Conservation (phyloP, 805 yeast species). For the Candida xyloterini region DNA sequence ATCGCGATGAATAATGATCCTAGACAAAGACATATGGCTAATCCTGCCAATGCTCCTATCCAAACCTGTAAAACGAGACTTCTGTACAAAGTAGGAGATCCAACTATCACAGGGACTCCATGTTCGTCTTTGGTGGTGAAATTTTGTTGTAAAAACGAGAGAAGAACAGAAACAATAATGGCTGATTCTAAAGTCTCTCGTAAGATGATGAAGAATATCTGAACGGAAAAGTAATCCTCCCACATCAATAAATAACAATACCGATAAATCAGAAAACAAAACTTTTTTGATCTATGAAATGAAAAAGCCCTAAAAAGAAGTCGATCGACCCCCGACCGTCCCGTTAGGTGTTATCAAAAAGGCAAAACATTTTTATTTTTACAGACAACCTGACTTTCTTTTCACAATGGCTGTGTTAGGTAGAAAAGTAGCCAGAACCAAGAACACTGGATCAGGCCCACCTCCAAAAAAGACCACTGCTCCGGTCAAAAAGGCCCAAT, state of each 20-base stretch:
- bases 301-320: no score
- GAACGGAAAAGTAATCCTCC: conserved; percentile 62
- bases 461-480: conserved; percentile 52
- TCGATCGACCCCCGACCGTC: conserved; percentile 10
- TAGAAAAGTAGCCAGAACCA: conserved; percentile 67
- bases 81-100: conserved; percentile 35
- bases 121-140: conserved; percentile 37
- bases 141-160: conserved; percentile 68
- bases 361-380: conserved; percentile 7
- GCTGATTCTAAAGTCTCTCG: conserved; percentile 76
- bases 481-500: conserved; percentile 81
- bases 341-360: conserved; percentile 8
- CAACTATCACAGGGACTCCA: conserved; percentile 27
- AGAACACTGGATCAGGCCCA: conserved; percentile 41
- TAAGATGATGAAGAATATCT: conserved; percentile 68
- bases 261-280: conserved; percentile 3
- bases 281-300: no score
- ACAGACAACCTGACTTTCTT: conserved; percentile 3
- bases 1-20: conserved; percentile 69
- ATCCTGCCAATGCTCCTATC: conserved; percentile 75
- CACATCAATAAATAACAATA: conserved; percentile 20
- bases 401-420: conserved; percentile 29
- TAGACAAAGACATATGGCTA: conserved; percentile 62
- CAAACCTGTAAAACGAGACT: conserved; percentile 68
- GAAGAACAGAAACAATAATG: conserved; percentile 67